Evolutionary conservation across 441 rosid genomes (phyloP), one percentile per base, ranked within the genome.

Genomic region (Gossypium schwendimanii): DNA sequence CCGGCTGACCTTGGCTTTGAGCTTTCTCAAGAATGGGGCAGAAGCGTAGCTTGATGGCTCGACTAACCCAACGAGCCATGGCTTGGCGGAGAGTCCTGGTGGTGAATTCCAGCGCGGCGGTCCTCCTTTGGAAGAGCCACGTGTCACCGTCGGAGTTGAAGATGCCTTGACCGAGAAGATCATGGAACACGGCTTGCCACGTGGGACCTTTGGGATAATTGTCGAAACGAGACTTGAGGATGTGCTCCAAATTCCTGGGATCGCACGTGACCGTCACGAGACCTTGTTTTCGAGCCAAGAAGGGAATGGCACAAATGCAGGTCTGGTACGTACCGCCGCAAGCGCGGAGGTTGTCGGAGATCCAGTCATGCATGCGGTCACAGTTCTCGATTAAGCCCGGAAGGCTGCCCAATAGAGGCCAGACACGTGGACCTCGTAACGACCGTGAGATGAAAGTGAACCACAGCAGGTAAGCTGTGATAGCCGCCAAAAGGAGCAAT

Each of bases 151-250:
- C 98, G 2, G 98, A 91, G 61, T 95, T 95, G 75, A 95, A 95
- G 76, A 95, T 92, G 33, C 99, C 98, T 69, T 91, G 80, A 12
- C 99, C 99, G 2, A 95, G 90, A 9, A 95, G 84, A 78, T 95
- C 99, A 54, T 91, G 98, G 55, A 95, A 93, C 2, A 93, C 99
- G 2, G 92, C 94, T 49, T 95, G 97, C 98, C 99, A 93, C 2
- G 96, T 93, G 2, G 99, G 98, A 14, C 99, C 99, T 76, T 95
- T 95, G 24, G 99, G 99, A 84, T 92, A 95, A 64, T 95, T 95
- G 7, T 91, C 87, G 76, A 95, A 95, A 3, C 96, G 90, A 78
- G 81, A 81, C 81, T 91, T 95, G 81, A 95, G 84, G 47, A 95
- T 86, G 64, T 93, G 96, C 91, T 93, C 99, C 1, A 95, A 59